Conservation (phyloP, 257 asterid species). For the Solanum pimpinellifolium region DNA sequence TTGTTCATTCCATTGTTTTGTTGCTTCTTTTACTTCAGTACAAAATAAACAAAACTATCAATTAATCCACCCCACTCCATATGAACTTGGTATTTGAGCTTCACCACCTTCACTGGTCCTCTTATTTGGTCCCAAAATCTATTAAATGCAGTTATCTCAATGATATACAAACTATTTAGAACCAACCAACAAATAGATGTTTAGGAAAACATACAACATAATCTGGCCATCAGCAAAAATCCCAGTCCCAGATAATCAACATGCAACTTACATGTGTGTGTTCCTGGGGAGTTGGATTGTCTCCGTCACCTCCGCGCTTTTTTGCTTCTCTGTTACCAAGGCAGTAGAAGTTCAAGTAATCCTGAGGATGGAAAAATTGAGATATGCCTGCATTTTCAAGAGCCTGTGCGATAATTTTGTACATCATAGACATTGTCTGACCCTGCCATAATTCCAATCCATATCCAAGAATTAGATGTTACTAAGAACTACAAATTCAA, state of each 20-base stretch:
- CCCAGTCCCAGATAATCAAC: not conserved
- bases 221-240: not conserved
- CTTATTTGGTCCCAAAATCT: not conserved
- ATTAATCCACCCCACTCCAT: not conserved
- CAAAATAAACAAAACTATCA: not conserved
- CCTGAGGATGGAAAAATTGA: slow-evolving; percentile 25
- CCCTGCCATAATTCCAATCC: slow-evolving; percentile 22
- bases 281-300: not conserved
- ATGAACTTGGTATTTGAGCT: not conserved
- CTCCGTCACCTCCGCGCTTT: not conserved
- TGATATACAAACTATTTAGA: not conserved
- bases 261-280: not conserved
- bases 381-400: slow-evolving; percentile 18
- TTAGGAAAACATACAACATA: not conserved
- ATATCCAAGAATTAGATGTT: slow-evolving; percentile 1
- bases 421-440: slow-evolving; percentile 50
- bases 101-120: not conserved
- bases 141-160: not conserved
- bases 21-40: not conserved
- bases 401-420: slow-evolving; percentile 28
- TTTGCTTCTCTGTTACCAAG: slow-evolving; percentile 36
- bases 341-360: slow-evolving; percentile 43
- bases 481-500: not conserved
- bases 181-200: not conserved
- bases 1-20: not conserved